Percentiles rank a stretch among this genome's conserved stretches.
Evolutionary conservation across 192 early-diverging fungal species (phyloP).

Genomic region (Spizellomyces punctatus): DNA sequence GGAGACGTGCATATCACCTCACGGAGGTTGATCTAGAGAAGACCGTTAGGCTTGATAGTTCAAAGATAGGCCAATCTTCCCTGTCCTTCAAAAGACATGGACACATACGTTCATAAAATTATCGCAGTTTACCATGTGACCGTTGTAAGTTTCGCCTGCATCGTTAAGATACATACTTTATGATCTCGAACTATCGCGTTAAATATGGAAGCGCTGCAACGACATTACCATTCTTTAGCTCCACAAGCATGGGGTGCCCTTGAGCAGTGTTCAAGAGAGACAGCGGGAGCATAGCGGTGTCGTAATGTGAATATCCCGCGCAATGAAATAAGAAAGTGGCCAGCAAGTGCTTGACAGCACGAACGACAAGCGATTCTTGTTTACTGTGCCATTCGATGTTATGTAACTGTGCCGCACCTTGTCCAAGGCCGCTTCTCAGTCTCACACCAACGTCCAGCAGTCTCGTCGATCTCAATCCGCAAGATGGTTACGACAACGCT

Average conservation of each 20-base stretch:
- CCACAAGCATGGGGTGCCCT: constrained; percentile 91
- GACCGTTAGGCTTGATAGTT: neutral
- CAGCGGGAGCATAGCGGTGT: constrained; percentile 79
- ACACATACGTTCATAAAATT: constrained; percentile 87
- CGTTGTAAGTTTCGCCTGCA: constrained; percentile 92
- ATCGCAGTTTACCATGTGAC: constrained; percentile 94
- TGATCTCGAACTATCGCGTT: neutral
- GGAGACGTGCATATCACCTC: constrained; percentile 94
- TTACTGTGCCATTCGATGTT: too few species aligned
- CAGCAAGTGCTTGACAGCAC: too few species aligned
- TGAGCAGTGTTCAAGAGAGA: constrained; percentile 87
- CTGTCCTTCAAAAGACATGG: neutral
- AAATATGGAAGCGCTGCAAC: neutral
- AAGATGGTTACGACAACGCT: constrained; percentile 32
- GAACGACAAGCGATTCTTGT: too few species aligned
- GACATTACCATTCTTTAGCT: constrained; percentile 79
- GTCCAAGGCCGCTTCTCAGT: too few species aligned
- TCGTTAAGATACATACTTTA: constrained; percentile 1
- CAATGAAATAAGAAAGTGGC: too few species aligned
- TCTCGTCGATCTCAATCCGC: too few species aligned
- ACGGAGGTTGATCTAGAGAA: constrained; percentile 69
- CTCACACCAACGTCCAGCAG: too few species aligned
- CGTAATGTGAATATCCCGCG: neutral
- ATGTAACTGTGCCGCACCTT: too few species aligned
- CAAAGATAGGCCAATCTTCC: too few species aligned